Evolutionary conservation across 2,329 filamentous ascomycete genomes (phyloP).

Genomic region (Coleophoma cylindrospora): DNA sequence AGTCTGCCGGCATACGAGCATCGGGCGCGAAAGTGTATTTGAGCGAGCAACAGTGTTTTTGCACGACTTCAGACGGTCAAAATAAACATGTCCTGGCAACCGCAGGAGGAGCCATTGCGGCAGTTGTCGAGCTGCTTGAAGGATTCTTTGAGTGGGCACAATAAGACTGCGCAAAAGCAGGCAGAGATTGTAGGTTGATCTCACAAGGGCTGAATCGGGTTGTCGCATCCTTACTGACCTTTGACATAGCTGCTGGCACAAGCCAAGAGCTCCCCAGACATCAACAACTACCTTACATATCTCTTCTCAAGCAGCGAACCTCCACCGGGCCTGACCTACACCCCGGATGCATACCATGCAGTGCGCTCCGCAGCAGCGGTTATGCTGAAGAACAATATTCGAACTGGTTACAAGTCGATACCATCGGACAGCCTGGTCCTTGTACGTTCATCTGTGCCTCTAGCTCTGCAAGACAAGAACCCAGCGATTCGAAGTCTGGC

Average conservation of each 20-base stretch:
- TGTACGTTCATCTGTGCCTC: constrained; percentile 73
- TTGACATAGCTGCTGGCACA: constrained; percentile 77
- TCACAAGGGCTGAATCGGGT: not conserved
- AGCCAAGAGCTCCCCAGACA: constrained; percentile 82
- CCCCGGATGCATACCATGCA: constrained; percentile 60
- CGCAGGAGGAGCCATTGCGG: constrained; percentile 77
- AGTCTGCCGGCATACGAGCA: too few species aligned
- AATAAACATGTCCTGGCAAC: constrained; percentile 81
- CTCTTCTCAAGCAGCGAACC: constrained; percentile 70
- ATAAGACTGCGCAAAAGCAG: constrained; percentile 78
- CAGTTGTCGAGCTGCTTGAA: constrained; percentile 86
- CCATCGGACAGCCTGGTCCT: constrained; percentile 68
- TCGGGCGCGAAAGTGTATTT: too few species aligned
- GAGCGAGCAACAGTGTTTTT: constrained; percentile 2
- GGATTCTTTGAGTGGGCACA: constrained; percentile 84
- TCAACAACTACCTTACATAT: constrained; percentile 95
- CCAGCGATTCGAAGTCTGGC: constrained; percentile 81
- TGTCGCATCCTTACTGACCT: too few species aligned
- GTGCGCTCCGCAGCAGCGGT: constrained; percentile 85
- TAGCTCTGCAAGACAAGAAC: constrained; percentile 76
- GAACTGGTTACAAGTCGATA: constrained; percentile 68
- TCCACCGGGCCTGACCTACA: constrained; percentile 55
- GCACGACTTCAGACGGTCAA: constrained; percentile 12
- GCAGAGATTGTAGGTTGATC: constrained; percentile 70
- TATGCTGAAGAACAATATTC: constrained; percentile 94